These are phyloP conservation scores for Fraxinus ornus DNA, from an alignment of 305 asterid genomes.

Conservation along the genomic window DNA sequence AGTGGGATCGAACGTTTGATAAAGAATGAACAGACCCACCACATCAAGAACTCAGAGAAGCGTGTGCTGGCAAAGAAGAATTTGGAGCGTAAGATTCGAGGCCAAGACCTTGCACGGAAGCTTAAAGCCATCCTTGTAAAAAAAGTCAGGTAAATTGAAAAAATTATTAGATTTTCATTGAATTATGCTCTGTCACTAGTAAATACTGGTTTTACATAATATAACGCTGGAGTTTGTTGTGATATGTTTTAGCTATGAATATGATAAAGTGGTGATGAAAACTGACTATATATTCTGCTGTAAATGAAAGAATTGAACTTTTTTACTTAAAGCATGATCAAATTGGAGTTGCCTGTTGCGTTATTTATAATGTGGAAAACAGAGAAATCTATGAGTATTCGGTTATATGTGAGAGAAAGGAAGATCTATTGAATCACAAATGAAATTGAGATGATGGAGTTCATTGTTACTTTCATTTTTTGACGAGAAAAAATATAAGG, in stretches of 20 bases:
- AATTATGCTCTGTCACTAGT: neutral
- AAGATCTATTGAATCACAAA: no score
- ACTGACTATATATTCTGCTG: no score
- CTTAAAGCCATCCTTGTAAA: constrained; percentile 71
- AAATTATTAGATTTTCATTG: neutral
- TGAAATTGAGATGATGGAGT: no score
- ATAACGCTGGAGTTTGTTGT: neutral
- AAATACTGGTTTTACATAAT: neutral
- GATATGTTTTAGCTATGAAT: neutral
- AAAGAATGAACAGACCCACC: constrained; percentile 55
- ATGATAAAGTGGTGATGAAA: neutral
- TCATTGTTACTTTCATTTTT: neutral
- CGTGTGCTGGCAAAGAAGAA: constrained; percentile 75
- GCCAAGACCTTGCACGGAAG: constrained; percentile 80
- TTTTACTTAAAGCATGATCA: neutral
- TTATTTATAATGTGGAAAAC: no score
- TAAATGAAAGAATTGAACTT: no score
- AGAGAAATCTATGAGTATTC: neutral
- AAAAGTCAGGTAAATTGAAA: constrained; percentile 62
- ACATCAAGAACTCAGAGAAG: constrained; percentile 80
- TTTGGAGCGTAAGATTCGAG: constrained; percentile 62
- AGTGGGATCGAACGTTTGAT: constrained; percentile 84
- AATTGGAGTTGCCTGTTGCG: neutral
- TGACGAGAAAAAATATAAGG: neutral
- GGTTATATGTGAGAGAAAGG: no score